Percentiles rank a stretch among this genome's conserved stretches.
Conservation (phyloP, 306 rosid genomes). For the Cucurbita moschata region DNA sequence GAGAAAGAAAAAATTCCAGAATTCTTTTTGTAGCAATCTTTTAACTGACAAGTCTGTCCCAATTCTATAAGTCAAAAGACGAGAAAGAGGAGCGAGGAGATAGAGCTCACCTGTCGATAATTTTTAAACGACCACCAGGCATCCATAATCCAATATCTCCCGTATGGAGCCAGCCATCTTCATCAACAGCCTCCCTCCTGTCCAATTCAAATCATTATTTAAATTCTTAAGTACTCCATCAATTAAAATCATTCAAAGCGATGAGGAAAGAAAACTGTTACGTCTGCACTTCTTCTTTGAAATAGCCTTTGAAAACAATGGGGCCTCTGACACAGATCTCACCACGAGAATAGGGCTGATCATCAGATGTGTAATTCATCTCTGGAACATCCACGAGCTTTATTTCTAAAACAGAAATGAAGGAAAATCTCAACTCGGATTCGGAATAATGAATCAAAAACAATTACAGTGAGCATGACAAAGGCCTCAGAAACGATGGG, state of each 20-base stretch:
- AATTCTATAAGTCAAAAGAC: neutral
- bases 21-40: neutral
- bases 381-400: conserved; percentile 96
- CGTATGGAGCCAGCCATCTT: conserved; percentile 92
- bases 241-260: conserved; percentile 8
- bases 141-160: conserved; percentile 91
- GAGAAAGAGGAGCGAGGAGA: neutral
- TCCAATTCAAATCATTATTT: conserved; percentile 17
- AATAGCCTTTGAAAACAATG: conserved; percentile 63
- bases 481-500: neutral
- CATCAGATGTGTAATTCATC: conserved; percentile 85
- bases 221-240: neutral
- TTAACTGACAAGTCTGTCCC: neutral
- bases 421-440: conserved; percentile 4
- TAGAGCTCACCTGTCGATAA: conserved; percentile 76
- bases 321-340: conserved; percentile 99
- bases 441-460: neutral
- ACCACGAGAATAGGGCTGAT: conserved; percentile 89
- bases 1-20: neutral
- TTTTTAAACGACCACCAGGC: conserved; percentile 87
- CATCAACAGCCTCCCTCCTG: conserved; percentile 89
- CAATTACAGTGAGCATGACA: neutral
- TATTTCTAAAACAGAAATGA: conserved; percentile 53
- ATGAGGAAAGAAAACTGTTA: conserved; percentile 24
- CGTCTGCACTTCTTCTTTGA: conserved; percentile 94